Evolutionary conservation across 1,284 basidiomycete genomes (phyloP), one percentile per base, ranked within the genome.

Genomic region (Ganoderma multipileum): DNA sequence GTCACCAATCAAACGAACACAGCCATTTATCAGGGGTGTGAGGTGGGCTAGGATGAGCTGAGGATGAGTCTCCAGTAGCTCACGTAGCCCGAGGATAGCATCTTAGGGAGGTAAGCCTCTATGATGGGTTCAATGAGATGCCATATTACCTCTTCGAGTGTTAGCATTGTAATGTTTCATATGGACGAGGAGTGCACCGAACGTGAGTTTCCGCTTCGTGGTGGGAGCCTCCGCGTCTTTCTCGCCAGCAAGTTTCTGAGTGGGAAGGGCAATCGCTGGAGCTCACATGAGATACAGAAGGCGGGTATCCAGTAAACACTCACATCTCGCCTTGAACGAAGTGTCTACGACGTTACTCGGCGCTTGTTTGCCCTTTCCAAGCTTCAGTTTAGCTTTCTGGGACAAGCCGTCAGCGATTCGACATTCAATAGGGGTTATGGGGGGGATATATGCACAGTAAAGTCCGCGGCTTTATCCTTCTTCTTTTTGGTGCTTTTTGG

Each of bases 321-420:
- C 68, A 96, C 95, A 95, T 72, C 94, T 88, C 55, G 95, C 91
- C 80, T 96, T 98, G 88, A 97, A 98, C 0, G 96, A 96, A 0
- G 97, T 98, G 80, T 99, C 95, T 72, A 98, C 90, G 11, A 90
- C 94, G 87, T 98, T 99, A 64, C 83, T 88, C 11, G 95, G 86
- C 9, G 84, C 77, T 77, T 94, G 90, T 80, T 97, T 99, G 61
- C 95, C 95, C 80, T 97, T 99, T 42, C 97, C 97, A 62, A 99
- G 92, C 81, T 98, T 99, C 59, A 97, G 87, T 80, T 95, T 98
- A 30, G 95, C 91, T 95, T 97, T 98, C 95, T 98, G 81, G 8
- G 23, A 26, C 38, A 11, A 26, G n/a, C 7, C 23, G 14, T 60
- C n/a, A 60, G 58, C 26, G 23, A 11, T 52, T 28, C 18, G 23